phyloP scores from a whole-genome alignment of 345 rosid genomes.

The Salix koriyanagi region DNA sequence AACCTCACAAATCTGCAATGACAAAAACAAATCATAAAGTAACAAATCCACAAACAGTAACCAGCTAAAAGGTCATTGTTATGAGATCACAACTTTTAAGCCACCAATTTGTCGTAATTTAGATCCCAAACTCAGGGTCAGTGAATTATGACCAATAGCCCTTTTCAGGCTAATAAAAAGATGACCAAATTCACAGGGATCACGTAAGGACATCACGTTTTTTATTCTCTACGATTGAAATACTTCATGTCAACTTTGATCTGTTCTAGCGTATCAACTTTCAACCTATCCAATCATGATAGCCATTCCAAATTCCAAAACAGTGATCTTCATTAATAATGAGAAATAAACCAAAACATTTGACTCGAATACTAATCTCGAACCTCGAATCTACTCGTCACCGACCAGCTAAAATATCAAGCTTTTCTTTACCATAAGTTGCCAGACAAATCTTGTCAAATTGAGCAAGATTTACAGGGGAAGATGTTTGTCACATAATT shows the following conservation, averaged over 20 bases:
- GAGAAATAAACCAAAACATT: background rate
- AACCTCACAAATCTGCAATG: constrained; percentile 76
- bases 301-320: background rate
- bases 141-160: background rate
- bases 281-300: background rate
- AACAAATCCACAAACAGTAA: background rate
- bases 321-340: background rate
- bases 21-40: background rate
- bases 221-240: background rate
- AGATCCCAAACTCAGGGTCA: background rate
- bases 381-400: background rate
- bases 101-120: background rate
- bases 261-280: background rate
- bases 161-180: background rate
- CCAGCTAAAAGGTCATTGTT: background rate
- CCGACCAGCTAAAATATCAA: background rate
- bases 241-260: background rate
- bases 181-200: background rate
- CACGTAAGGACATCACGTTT: background rate
- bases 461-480: background rate
- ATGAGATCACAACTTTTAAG: background rate
- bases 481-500: background rate
- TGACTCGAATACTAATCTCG: background rate
- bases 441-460: background rate
- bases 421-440: background rate